Evolutionary conservation across 2,329 filamentous ascomycete genomes (phyloP), one percentile per base, ranked within the genome.

Genomic region (Colletotrichum theobromicola): DNA sequence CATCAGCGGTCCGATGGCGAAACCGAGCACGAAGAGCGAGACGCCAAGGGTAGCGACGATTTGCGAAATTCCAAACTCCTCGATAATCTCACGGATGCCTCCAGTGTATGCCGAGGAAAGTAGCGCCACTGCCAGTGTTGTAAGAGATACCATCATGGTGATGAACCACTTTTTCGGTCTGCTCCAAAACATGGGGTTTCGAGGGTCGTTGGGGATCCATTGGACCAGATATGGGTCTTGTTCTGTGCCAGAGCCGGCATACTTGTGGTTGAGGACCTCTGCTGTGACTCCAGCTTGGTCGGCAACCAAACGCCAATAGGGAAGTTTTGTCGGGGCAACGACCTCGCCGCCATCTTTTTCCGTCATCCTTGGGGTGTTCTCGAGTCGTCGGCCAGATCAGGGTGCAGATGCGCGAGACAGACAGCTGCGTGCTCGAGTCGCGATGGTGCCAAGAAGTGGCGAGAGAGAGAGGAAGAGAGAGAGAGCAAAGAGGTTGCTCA

Each of bases 51-150:
- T 84, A 2, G 86, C 84, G 2, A 86, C 84, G 70, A 89, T 88
- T 4, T 77, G 75, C 4, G 80, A 80, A 42, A 89, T 84, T 13
- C 83, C 77, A 75, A 93, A 92, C 46, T 90, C 84, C 2, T 70
- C 35, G 24, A 91, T 85, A 50, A 93, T 86, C 70, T 89, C 83
- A 18, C 77, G 68, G 13, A 90, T 81, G 35, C 89, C 89, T 18
- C 89, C 89, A 9, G 87, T 88, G 79, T 89, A 93, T 12, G 91
- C 91, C 3, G 89, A 91, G 9, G 91, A 93, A 42, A 90, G 89
- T 77, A 94, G 90, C 6, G 92, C 86, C 24, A 94, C 91, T 21
- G 86, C 91, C 58, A 94, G 85, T 1, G 91, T 92, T 21, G 92
- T 89, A 21, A 93, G 77, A 4, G 92, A 90, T 46, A 91, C 89